phyloP scores from a whole-genome alignment of 192 early-diverging fungal species.

The Dissophora ornata region DNA sequence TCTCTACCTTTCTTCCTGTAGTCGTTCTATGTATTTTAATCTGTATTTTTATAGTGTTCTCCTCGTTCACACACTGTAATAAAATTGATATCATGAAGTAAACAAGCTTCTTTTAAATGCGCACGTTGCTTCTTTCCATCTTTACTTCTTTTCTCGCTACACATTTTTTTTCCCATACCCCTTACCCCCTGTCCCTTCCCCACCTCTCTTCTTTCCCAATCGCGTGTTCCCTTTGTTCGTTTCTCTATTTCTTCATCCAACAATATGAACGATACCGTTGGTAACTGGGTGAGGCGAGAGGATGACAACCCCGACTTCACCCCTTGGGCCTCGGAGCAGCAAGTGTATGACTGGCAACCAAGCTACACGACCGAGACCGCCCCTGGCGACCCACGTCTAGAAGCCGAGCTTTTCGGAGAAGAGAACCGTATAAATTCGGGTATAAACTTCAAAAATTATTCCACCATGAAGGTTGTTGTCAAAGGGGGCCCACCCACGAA shows the following conservation, averaged over 20 bases:
- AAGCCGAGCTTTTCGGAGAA: slow-evolving; percentile 69
- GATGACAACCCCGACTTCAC: slow-evolving; percentile 48
- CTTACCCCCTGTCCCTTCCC: too few species aligned
- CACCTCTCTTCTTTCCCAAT: too few species aligned
- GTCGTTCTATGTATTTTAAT: background rate
- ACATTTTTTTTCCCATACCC: too few species aligned
- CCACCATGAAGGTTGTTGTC: slow-evolving; percentile 75
- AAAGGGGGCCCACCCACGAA: slow-evolving; percentile 62
- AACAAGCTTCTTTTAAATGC: too few species aligned
- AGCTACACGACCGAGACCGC: slow-evolving; percentile 67
- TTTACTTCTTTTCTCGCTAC: too few species aligned
- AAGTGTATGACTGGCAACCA: slow-evolving; percentile 65
- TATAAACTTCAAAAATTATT: slow-evolving; percentile 84
- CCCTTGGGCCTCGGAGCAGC: slow-evolving; percentile 58
- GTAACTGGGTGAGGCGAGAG: slow-evolving; percentile 27
- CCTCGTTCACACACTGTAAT: slow-evolving; percentile 35
- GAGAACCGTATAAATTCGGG: slow-evolving; percentile 73
- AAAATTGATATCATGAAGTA: too few species aligned
- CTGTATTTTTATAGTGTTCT: slow-evolving; percentile 20
- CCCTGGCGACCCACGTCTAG: slow-evolving; percentile 68
- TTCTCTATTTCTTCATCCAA: too few species aligned
- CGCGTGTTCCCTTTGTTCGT: too few species aligned
- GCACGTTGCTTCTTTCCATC: too few species aligned
- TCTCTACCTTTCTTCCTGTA: background rate
- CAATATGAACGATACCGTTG: slow-evolving; percentile 15